phyloP scores from a whole-genome alignment of 495 filamentous ascomycete species.

The Aspergillus asperescens region DNA sequence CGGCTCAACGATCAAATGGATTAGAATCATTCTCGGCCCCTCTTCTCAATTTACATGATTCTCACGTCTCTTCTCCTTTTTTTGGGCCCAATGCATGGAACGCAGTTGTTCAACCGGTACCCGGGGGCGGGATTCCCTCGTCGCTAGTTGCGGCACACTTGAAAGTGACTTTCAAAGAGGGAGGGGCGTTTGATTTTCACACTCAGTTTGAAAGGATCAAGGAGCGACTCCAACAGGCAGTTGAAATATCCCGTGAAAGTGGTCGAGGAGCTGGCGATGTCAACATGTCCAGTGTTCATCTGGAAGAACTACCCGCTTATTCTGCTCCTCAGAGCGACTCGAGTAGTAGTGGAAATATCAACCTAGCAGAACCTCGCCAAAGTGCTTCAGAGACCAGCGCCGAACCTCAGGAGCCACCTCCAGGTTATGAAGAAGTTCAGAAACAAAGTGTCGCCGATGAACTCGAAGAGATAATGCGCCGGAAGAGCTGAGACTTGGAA shows the following conservation, averaged over 20 bases:
- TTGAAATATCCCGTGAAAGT: conserved; percentile 58
- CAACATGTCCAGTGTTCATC: conserved; percentile 55
- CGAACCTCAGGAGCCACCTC: conserved; percentile 74
- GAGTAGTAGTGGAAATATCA: neutral
- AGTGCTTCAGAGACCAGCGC: conserved; percentile 19
- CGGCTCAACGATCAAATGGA: conserved; percentile 56
- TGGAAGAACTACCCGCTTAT: conserved; percentile 86
- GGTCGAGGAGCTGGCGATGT: conserved; percentile 45
- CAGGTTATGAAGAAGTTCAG: conserved; percentile 90
- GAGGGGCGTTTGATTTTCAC: conserved; percentile 90
- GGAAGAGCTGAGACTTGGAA: conserved; percentile 23
- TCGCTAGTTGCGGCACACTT: conserved; percentile 66
- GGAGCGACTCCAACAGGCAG: conserved; percentile 72
- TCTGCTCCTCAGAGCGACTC: conserved; percentile 29
- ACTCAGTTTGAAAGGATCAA: conserved; percentile 77
- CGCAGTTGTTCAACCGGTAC: conserved; percentile 69
- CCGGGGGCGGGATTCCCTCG: conserved; percentile 80
- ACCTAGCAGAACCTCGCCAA: conserved; percentile 7
- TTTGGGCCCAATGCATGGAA: conserved; percentile 96
- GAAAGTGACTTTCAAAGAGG: conserved; percentile 87
- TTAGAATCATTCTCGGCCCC: conserved; percentile 88
- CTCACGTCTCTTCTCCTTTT: conserved; percentile 85
- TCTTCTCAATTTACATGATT: conserved; percentile 78
- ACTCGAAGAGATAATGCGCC: conserved; percentile 46
- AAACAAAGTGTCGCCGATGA: conserved; percentile 65